phyloP scores from a whole-genome alignment of 1,139 yeast genomes.

The Dujonia santamariae region DNA sequence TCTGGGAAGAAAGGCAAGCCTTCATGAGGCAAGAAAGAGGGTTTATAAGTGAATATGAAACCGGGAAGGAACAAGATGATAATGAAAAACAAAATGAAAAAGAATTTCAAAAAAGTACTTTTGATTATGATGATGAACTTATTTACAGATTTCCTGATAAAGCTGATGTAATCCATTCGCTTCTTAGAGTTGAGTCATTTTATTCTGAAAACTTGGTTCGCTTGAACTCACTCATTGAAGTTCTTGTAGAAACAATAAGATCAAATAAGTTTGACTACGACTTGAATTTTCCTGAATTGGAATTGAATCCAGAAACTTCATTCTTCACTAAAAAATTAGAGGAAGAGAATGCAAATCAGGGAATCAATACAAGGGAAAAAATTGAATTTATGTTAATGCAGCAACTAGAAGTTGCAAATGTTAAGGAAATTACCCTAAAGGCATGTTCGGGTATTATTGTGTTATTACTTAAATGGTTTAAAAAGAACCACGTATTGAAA shows the following conservation, averaged over 20 bases:
- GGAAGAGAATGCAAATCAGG: constrained; percentile 7
- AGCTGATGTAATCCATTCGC: constrained; percentile 34
- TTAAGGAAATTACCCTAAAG: constrained; percentile 65
- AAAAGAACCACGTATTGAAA: constrained; percentile 71
- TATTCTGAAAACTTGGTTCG: constrained; percentile 52
- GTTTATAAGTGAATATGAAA: constrained; percentile 33
- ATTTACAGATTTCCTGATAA: constrained; percentile 28
- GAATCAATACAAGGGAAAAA: constrained; percentile 17
- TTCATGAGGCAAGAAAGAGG: constrained; percentile 83
- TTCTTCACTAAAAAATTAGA: constrained; percentile 16
- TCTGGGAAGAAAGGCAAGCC: constrained; percentile 66
- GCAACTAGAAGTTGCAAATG: constrained; percentile 54
- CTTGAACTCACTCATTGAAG: constrained; percentile 60
- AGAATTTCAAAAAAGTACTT: constrained; percentile 12
- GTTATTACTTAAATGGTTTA: constrained; percentile 72
- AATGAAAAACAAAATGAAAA: neutral
- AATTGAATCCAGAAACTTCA: constrained; percentile 35
- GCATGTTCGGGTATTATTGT: constrained; percentile 55
- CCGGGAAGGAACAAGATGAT: constrained; percentile 9
- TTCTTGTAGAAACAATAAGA: constrained; percentile 60
- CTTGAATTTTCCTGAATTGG: constrained; percentile 36
- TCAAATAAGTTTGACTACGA: constrained; percentile 40
- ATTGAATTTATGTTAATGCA: constrained; percentile 28
- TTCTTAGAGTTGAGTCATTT: constrained; percentile 58
- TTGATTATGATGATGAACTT: constrained; percentile 19